Percentiles rank a stretch among this genome's conserved stretches.
Evolutionary conservation across 495 filamentous ascomycete genomes (phyloP).

Genomic region (Daldinia bambusicola): DNA sequence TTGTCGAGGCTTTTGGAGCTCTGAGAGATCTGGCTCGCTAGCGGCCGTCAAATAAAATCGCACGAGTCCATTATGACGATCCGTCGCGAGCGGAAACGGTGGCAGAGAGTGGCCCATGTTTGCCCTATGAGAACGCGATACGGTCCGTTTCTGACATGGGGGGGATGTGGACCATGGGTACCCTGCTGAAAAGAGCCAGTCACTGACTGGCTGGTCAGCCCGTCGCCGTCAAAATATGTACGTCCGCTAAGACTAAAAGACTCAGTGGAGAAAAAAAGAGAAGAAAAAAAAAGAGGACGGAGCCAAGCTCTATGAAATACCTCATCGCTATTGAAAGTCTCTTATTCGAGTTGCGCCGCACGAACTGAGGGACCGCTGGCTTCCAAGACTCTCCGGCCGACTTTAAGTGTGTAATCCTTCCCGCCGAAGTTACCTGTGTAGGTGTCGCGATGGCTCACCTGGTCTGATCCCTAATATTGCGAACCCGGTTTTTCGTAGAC

Average conservation of each 20-base stretch:
- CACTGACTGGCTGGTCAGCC: constrained; percentile 38
- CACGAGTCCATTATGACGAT: constrained; percentile 45
- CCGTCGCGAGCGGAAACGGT: constrained; percentile 47
- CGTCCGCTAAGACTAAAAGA: constrained; percentile 41
- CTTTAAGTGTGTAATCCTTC: constrained; percentile 38
- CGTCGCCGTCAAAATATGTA: constrained; percentile 43
- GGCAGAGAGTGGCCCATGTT: constrained; percentile 49
- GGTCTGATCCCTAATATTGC: constrained; percentile 42
- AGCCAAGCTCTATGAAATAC: constrained; percentile 44
- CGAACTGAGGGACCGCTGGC: constrained; percentile 40
- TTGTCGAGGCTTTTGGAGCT: constrained; percentile 20
- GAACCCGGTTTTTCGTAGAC: constrained; percentile 36
- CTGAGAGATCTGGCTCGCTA: constrained; percentile 44
- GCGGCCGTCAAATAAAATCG: constrained; percentile 47
- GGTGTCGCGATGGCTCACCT: constrained; percentile 40
- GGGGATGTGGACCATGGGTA: constrained; percentile 44
- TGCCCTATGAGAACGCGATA: constrained; percentile 50
- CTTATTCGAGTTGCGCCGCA: constrained; percentile 34
- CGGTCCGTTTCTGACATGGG: constrained; percentile 45
- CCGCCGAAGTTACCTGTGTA: constrained; percentile 43
- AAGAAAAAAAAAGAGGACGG: constrained; percentile 4
- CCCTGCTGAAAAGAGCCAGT: constrained; percentile 48
- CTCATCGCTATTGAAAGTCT: constrained; percentile 47
- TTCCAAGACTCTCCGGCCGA: constrained; percentile 29
- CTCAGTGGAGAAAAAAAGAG: constrained; percentile 38